These are phyloP conservation scores for Pleurostoma richardsiae DNA, from an alignment of 2,329 filamentous ascomycete species.

Conservation along the genomic window DNA sequence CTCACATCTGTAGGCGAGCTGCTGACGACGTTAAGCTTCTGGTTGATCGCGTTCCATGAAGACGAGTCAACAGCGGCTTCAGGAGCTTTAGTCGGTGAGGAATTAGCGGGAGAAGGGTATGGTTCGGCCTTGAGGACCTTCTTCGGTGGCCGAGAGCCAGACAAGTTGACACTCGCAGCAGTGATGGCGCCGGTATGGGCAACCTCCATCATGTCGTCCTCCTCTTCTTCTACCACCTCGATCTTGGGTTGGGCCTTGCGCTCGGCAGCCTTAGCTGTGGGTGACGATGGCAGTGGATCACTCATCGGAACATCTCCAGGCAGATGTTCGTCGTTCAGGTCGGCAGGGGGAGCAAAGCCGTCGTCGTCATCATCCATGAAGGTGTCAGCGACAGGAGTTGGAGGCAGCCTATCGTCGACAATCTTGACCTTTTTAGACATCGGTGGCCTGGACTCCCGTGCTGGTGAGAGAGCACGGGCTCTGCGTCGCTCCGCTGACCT, in stretches of 20 bases:
- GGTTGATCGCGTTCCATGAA: constrained; percentile 83
- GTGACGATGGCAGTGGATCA: constrained; percentile 82
- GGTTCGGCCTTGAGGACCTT: constrained; percentile 65
- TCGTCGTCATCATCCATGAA: constrained; percentile 51
- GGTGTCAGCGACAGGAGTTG: constrained; percentile 45
- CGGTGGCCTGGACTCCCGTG: constrained; percentile 47
- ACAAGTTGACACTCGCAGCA: constrained; percentile 74
- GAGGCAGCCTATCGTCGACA: constrained; percentile 41
- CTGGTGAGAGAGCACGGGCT: constrained; percentile 74
- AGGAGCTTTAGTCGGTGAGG: constrained; percentile 64
- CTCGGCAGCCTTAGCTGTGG: constrained; percentile 71
- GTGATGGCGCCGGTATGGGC: constrained; percentile 68
- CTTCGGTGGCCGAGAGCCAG: constrained; percentile 71
- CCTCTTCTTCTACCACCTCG: constrained; percentile 56
- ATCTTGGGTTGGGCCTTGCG: constrained; percentile 56
- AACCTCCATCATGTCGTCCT: constrained; percentile 84
- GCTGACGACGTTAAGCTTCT: constrained; percentile 79
- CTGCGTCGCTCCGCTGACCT: constrained; percentile 74
- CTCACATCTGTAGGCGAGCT: constrained; percentile 61
- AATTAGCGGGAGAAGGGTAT: constrained; percentile 68
- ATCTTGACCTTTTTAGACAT: constrained; percentile 53
- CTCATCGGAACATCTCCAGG: constrained; percentile 65
- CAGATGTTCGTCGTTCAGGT: constrained; percentile 54
- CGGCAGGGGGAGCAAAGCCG: constrained; percentile 40
- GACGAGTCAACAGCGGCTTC: constrained; percentile 67